Conservation (phyloP, 2,329 filamentous ascomycete species). For the Trichoderma sp. region DNA sequence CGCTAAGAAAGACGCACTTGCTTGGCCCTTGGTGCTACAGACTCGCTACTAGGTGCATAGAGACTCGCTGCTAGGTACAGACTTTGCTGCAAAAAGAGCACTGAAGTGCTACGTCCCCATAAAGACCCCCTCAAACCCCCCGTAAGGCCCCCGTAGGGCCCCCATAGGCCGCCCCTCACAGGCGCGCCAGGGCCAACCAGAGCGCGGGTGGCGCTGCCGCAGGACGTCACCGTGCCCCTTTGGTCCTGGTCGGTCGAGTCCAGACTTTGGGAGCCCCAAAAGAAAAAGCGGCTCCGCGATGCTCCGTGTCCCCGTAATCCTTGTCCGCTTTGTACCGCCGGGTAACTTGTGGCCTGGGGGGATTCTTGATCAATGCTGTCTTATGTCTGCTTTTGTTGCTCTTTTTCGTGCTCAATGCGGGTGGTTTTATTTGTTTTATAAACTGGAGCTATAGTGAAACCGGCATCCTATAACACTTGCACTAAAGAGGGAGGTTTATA, state of each 20-base stretch:
- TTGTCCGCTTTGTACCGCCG: not conserved
- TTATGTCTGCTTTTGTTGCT: not conserved
- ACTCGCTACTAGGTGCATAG: not conserved
- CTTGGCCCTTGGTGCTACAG: not conserved
- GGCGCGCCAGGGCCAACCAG: constrained; percentile 20
- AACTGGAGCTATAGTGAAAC: not conserved
- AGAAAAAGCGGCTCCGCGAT: constrained; percentile 17
- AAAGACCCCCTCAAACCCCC: not conserved
- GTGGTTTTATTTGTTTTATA: too few relatives aligned
- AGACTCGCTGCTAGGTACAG: not conserved
- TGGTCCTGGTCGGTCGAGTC: constrained; percentile 25
- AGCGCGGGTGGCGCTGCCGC: constrained; percentile 22
- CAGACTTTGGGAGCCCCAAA: constrained; percentile 23
- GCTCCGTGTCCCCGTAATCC: constrained; percentile 3
- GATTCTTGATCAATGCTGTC: too few relatives aligned
- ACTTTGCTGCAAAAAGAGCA: not conserved
- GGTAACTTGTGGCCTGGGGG: not conserved
- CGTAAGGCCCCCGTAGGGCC: not conserved
- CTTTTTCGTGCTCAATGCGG: not conserved
- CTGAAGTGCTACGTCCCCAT: not conserved
- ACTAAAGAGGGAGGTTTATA: not conserved
- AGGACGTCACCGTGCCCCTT: constrained; percentile 28
- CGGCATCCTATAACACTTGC: too few relatives aligned
- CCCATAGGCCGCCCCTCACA: not conserved
- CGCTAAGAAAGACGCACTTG: constrained; percentile 7